A percentile compares a stretch with the other conserved stretches of the same genome.
Conservation (phyloP, 2,329 filamentous ascomycete genomes). For the Knoxdaviesia capensis region DNA sequence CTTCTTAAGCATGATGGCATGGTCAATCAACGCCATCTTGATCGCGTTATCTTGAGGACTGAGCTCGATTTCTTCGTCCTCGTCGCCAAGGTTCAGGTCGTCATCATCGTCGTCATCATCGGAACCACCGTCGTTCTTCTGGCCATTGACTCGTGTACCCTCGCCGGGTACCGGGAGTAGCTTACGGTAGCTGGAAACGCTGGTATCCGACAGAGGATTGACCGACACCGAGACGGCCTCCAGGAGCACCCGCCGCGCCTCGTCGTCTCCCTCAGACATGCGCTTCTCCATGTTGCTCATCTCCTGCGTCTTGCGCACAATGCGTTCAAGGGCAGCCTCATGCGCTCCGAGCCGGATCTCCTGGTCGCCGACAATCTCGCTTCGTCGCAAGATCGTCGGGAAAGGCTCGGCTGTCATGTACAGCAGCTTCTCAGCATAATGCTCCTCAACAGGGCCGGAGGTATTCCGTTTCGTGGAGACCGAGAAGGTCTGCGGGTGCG, state of each 20-base stretch:
- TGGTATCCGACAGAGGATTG: conserved; percentile 52
- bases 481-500: conserved; percentile 60
- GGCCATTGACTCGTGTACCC: conserved; percentile 14
- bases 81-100: conserved; percentile 6
- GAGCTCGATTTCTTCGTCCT: conserved; percentile 26
- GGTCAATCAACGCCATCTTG: conserved; percentile 70
- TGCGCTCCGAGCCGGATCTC: conserved; percentile 50
- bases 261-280: conserved; percentile 51
- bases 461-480: conserved; percentile 54
- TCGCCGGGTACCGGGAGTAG: conserved; percentile 37
- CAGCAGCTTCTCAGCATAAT: conserved; percentile 65
- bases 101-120: conserved; percentile 19
- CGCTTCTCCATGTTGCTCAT: conserved; percentile 58
- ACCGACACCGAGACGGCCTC: conserved; percentile 63
- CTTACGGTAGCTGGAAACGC: conserved; percentile 57
- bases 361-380: conserved; percentile 55
- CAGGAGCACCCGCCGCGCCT: conserved; percentile 45
- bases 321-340: conserved; percentile 79
- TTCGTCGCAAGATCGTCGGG: conserved; percentile 75
- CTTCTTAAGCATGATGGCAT: conserved; percentile 71
- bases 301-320: conserved; percentile 78
- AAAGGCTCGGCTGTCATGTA: conserved; percentile 74
- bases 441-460: conserved; percentile 46
- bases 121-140: conserved; percentile 11
- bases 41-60: conserved; percentile 55